Conservation (phyloP, 208 protist genomes). For the Porcisia hertigi region DNA sequence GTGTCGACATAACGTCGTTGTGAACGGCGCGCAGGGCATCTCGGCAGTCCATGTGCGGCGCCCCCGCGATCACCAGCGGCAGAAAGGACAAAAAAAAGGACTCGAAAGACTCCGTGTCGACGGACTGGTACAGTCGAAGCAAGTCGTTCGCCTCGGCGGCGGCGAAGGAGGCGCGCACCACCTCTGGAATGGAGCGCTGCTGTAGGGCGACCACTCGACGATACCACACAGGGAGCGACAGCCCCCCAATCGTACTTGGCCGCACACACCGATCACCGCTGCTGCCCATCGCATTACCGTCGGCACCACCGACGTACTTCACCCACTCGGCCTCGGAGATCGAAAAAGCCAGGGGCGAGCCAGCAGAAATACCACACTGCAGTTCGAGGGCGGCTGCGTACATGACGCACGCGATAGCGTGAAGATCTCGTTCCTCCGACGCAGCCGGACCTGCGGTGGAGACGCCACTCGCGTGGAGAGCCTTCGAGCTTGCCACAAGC, state of each 20-base stretch:
- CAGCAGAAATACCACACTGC: constrained; percentile 5
- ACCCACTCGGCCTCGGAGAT: constrained; percentile 19
- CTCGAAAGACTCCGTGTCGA: constrained; percentile 30
- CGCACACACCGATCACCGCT: neutral
- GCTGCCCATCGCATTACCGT: neutral
- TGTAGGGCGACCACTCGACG: constrained; percentile 28
- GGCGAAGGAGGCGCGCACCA: constrained; percentile 29
- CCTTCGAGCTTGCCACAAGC: constrained; percentile 6
- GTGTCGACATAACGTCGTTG: constrained; percentile 11
- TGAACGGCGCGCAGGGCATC: constrained; percentile 5
- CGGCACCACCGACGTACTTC: constrained; percentile 5
- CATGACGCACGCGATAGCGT: constrained; percentile 10
- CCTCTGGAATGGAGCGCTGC: constrained; percentile 34
- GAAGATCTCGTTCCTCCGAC: constrained; percentile 8
- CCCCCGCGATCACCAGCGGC: neutral
- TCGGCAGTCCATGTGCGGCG: constrained; percentile 5
- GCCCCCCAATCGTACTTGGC: neutral
- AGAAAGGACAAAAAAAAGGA: constrained; percentile 19
- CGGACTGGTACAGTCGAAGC: constrained; percentile 40
- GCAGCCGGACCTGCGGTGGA: neutral
- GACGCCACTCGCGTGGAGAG: neutral
- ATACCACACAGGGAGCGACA: constrained; percentile 13
- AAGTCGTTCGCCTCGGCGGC: constrained; percentile 37
- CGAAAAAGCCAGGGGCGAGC: constrained; percentile 5
- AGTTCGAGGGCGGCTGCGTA: constrained; percentile 8